Evolutionary conservation across 2,329 filamentous ascomycete genomes (phyloP).

Genomic region (Exophiala viscosa): DNA sequence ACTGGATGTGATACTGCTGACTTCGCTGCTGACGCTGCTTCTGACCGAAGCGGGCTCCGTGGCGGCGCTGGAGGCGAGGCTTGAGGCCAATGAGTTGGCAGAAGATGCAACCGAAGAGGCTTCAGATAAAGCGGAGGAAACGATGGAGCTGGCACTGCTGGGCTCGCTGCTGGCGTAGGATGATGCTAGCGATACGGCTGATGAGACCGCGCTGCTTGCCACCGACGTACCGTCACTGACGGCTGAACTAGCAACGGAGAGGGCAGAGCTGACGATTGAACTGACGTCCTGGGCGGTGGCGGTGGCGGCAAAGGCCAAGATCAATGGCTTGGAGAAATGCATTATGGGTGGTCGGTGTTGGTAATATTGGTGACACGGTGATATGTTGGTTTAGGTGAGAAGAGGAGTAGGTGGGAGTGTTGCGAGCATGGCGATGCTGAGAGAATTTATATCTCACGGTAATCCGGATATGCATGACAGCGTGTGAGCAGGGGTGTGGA

Average conservation of each 20-base stretch:
- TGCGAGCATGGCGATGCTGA: too few species aligned
- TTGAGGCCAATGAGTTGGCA: conserved; percentile 12
- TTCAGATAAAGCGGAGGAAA: conserved; percentile 10
- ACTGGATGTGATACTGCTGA: conserved; percentile 18
- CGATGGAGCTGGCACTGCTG: conserved; percentile 6
- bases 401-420: background rate
- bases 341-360: conserved; percentile 4
- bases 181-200: conserved; percentile 14
- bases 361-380: background rate
- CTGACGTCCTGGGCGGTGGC: conserved; percentile 15
- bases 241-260: conserved; percentile 14
- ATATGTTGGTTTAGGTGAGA: background rate
- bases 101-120: conserved; percentile 10
- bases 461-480: too few species aligned
- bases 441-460: too few species aligned
- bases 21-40: conserved; percentile 19
- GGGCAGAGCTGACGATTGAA: conserved; percentile 13
- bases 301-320: conserved; percentile 16
- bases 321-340: conserved; percentile 21
- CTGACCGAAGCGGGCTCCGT: conserved; percentile 10
- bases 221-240: conserved; percentile 7
- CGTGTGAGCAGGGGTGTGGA: too few species aligned
- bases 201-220: conserved; percentile 10
- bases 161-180: conserved; percentile 12
- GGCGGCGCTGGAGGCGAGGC: conserved; percentile 16